These are phyloP conservation scores for Xerocomus amazonicus DNA, from an alignment of 1,284 basidiomycete species.

Conservation along the genomic window DNA sequence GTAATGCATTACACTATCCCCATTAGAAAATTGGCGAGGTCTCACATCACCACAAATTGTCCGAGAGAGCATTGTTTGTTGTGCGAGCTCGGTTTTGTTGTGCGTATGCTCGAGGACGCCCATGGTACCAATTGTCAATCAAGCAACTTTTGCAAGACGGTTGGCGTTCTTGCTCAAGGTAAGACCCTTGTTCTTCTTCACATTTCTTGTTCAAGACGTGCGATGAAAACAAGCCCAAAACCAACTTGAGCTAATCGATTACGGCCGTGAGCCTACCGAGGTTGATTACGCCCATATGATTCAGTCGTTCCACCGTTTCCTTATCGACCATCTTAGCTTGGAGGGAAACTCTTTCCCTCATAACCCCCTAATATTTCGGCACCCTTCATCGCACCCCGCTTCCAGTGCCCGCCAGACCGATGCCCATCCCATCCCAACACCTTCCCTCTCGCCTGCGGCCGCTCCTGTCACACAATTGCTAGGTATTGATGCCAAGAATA, in stretches of 20 bases:
- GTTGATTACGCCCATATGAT: slow-evolving; percentile 86
- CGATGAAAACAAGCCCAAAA: slow-evolving; percentile 48
- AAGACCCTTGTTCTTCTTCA: background rate
- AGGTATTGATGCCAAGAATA: slow-evolving; percentile 72
- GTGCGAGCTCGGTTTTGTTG: slow-evolving; percentile 95
- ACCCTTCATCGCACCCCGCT: slow-evolving; percentile 18
- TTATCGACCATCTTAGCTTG: slow-evolving; percentile 74
- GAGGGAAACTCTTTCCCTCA: slow-evolving; percentile 65
- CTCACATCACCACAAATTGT: slow-evolving; percentile 88
- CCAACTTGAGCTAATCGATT: slow-evolving; percentile 88
- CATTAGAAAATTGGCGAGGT: slow-evolving; percentile 80
- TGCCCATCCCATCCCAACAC: slow-evolving; percentile 6
- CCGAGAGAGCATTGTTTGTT: slow-evolving; percentile 87
- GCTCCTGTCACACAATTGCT: slow-evolving; percentile 79
- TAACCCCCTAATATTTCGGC: slow-evolving; percentile 53
- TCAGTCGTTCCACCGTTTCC: slow-evolving; percentile 92
- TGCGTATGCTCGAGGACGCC: slow-evolving; percentile 95
- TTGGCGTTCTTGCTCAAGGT: slow-evolving; percentile 80
- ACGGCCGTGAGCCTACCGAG: slow-evolving; percentile 68
- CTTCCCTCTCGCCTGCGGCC: slow-evolving; percentile 39
- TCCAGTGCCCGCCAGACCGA: slow-evolving; percentile 14
- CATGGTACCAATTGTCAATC: slow-evolving; percentile 93
- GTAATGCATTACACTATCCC: slow-evolving; percentile 83
- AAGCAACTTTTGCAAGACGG: slow-evolving; percentile 94
- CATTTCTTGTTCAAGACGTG: background rate